Evolutionary conservation across 1,139 yeast species (phyloP).

Genomic region (Scheffersomyces quercinus): DNA sequence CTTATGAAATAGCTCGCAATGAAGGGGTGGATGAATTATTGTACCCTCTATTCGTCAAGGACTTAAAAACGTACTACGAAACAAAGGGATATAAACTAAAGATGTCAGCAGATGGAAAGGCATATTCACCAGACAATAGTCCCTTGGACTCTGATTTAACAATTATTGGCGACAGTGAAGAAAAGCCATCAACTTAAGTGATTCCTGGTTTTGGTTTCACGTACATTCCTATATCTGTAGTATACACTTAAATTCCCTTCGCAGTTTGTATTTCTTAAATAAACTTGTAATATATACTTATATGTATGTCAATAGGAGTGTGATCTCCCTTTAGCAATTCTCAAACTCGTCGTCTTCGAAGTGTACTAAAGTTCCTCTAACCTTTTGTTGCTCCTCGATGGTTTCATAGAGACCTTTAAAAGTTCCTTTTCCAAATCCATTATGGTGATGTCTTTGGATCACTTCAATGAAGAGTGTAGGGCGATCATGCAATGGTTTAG

Average conservation of each 20-base stretch:
- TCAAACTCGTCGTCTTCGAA: constrained; percentile 1
- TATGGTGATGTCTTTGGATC: constrained; percentile 75
- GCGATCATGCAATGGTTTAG: constrained; percentile 72
- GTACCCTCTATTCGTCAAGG: constrained; percentile 48
- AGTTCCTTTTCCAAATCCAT: constrained; percentile 88
- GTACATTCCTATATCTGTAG: no score
- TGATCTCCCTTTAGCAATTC: no score
- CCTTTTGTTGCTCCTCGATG: constrained; percentile 62
- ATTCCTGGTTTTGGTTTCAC: no score
- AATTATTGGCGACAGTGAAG: no score
- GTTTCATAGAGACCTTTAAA: constrained; percentile 79
- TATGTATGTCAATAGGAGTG: no score
- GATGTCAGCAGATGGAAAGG: neutral
- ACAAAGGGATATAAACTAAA: constrained; percentile 25
- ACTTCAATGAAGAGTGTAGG: constrained; percentile 82
- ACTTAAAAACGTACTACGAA: constrained; percentile 36
- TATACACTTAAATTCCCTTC: no score
- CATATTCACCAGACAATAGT: no score
- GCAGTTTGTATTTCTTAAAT: no score
- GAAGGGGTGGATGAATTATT: constrained; percentile 43
- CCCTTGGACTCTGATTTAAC: no score
- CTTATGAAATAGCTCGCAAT: constrained; percentile 51
- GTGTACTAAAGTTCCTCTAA: constrained; percentile 47
- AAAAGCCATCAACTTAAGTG: no score
- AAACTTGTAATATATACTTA: no score